Percentiles rank a stretch among this genome's conserved stretches.
Evolutionary conservation across 2,329 filamentous ascomycete genomes (phyloP).

Genomic region (Diplodia corticola): DNA sequence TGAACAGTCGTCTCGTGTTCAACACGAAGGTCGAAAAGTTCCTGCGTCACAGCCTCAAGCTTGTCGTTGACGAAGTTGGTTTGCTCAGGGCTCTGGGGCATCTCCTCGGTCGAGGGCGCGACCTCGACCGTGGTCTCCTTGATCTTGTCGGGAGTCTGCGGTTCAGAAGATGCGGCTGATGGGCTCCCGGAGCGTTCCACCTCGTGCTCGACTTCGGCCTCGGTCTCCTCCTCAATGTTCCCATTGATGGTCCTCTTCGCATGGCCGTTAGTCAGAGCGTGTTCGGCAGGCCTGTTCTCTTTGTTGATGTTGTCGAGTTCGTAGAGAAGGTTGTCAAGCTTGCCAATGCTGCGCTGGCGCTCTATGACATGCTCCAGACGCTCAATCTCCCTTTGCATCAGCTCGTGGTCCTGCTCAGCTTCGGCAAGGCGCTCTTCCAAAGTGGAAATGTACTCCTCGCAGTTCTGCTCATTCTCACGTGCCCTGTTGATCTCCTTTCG

Average conservation of each 20-base stretch:
- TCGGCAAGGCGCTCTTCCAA: constrained; percentile 93
- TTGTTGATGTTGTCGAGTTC: constrained; percentile 71
- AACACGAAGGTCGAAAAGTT: constrained; percentile 84
- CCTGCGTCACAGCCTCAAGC: constrained; percentile 85
- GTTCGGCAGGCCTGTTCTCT: constrained; percentile 29
- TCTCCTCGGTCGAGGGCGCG: constrained; percentile 39
- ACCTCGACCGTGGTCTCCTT: constrained; percentile 14
- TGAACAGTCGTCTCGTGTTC: constrained; percentile 83
- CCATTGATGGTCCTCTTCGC: constrained; percentile 37
- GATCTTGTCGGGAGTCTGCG: neutral
- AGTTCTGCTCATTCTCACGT: constrained; percentile 84
- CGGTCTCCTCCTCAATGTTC: constrained; percentile 30
- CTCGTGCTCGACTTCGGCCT: neutral
- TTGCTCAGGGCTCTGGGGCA: constrained; percentile 72
- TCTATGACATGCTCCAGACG: constrained; percentile 93
- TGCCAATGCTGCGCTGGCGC: constrained; percentile 89
- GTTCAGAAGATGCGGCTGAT: neutral
- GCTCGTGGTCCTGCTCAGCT: constrained; percentile 89
- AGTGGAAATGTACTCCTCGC: constrained; percentile 96
- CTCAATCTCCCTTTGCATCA: constrained; percentile 97
- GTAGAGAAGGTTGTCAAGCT: constrained; percentile 87
- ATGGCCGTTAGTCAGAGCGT: constrained; percentile 29
- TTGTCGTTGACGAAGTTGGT: constrained; percentile 87
- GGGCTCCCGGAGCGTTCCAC: constrained; percentile 10
- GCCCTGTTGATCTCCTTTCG: constrained; percentile 87